Conservation (phyloP, 2,329 filamentous ascomycete genomes). For the Trichoderma cornu-damae region DNA sequence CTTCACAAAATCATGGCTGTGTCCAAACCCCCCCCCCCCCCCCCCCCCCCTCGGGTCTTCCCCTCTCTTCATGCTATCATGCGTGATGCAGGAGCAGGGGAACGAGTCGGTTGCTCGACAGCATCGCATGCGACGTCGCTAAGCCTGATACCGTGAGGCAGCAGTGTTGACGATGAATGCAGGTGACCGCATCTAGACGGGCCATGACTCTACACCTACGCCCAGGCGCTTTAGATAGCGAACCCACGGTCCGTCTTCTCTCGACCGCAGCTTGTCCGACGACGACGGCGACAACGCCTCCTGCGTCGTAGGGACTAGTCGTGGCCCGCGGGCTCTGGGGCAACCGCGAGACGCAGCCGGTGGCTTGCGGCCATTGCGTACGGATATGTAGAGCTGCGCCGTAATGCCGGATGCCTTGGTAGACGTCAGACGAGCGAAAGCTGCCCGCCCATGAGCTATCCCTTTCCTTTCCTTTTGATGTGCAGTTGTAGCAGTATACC, state of each 20-base stretch:
- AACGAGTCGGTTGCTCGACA: conserved; percentile 4
- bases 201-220: conserved; percentile 7
- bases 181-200: conserved; percentile 12
- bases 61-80: conserved; percentile 1
- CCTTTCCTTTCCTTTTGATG: neutral
- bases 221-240: conserved; percentile 5
- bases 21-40: conserved; percentile 5
- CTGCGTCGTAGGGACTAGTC: neutral
- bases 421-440: conserved; percentile 1
- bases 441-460: neutral
- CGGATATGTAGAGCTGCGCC: neutral
- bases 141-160: conserved; percentile 10
- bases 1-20: conserved; percentile 17
- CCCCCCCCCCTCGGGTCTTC: too few relatives aligned
- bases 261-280: conserved; percentile 11
- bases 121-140: conserved; percentile 10
- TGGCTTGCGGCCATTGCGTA: conserved; percentile 5
- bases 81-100: conserved; percentile 3
- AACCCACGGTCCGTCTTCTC: neutral
- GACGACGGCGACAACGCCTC: neutral
- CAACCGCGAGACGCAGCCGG: conserved; percentile 5
- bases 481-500: neutral
- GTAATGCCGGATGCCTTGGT: neutral
- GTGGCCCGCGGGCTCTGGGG: neutral
- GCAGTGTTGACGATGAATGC: conserved; percentile 11